A percentile compares a stretch with the other conserved stretches of the same genome.
Evolutionary conservation across 2,329 filamentous ascomycete genomes (phyloP).

Genomic region (Cadophora luteo-olivacea): DNA sequence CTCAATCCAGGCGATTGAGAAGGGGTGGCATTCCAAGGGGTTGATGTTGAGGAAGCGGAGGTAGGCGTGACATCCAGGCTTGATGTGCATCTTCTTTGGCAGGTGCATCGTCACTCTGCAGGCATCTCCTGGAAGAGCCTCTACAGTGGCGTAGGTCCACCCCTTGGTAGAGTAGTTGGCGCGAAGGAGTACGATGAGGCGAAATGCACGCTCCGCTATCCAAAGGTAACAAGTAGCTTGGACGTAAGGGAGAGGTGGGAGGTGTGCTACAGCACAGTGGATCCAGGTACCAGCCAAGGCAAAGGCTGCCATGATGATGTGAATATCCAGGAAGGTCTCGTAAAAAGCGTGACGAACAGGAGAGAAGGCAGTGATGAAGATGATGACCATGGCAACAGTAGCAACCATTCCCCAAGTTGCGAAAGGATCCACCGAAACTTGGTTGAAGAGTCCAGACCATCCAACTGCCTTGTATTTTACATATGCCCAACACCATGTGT

Average conservation of each 20-base stretch:
- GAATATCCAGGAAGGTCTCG: constrained; percentile 90
- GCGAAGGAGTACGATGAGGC: constrained; percentile 68
- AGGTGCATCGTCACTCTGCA: constrained; percentile 74
- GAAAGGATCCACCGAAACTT: constrained; percentile 65
- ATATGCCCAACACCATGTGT: constrained; percentile 76
- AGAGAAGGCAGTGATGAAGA: constrained; percentile 75
- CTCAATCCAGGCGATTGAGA: constrained; percentile 79
- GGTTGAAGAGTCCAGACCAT: constrained; percentile 61
- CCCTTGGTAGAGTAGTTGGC: constrained; percentile 61
- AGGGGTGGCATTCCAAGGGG: constrained; percentile 77
- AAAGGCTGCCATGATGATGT: constrained; percentile 77
- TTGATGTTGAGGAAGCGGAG: constrained; percentile 71
- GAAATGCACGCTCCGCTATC: constrained; percentile 71
- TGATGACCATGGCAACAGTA: constrained; percentile 64
- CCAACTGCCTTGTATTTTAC: constrained; percentile 72
- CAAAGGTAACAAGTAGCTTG: constrained; percentile 78
- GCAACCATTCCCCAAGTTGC: constrained; percentile 69
- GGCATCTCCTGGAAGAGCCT: constrained; percentile 73
- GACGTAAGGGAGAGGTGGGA: constrained; percentile 76
- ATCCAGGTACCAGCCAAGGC: constrained; percentile 76
- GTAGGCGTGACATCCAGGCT: constrained; percentile 77
- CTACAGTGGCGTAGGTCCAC: constrained; percentile 69
- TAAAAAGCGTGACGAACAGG: constrained; percentile 93
- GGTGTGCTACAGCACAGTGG: constrained; percentile 72
- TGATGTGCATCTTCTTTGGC: constrained; percentile 69